Evolutionary conservation across 2,329 filamentous ascomycete species (phyloP).

Genomic region (Ceratocystis ficicola): DNA sequence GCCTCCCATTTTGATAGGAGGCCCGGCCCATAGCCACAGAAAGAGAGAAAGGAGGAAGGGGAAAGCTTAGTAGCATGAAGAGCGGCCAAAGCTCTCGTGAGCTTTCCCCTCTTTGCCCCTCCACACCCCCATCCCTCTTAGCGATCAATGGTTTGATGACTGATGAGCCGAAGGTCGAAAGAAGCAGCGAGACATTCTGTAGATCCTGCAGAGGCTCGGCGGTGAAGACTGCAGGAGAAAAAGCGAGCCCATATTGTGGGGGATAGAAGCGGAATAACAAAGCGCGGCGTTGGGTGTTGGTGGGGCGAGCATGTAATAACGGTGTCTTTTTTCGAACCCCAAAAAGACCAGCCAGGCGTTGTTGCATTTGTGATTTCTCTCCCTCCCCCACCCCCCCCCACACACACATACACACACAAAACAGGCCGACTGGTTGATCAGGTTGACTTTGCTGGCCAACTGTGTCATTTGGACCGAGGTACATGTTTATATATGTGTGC

Average conservation of each 20-base stretch:
- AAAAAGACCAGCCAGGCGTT: background rate
- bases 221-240: conserved; percentile 8
- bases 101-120: background rate
- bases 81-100: background rate
- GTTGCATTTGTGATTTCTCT: background rate
- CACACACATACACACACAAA: too few relatives aligned
- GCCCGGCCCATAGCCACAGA: background rate
- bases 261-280: background rate
- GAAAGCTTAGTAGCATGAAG: background rate
- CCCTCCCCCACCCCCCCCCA: too few relatives aligned
- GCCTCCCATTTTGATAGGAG: background rate
- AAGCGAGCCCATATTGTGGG: background rate
- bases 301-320: background rate
- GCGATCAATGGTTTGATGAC: too few relatives aligned
- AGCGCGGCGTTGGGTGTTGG: background rate
- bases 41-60: background rate
- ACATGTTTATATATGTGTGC: too few relatives aligned
- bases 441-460: too few relatives aligned
- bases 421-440: too few relatives aligned
- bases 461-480: too few relatives aligned
- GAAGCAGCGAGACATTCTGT: conserved; percentile 7
- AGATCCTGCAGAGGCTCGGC: conserved; percentile 4
- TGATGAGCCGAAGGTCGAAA: background rate
- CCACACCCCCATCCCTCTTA: background rate
- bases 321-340: background rate